phyloP scores from a whole-genome alignment of 345 rosid genomes.

The Camelina laxa region DNA sequence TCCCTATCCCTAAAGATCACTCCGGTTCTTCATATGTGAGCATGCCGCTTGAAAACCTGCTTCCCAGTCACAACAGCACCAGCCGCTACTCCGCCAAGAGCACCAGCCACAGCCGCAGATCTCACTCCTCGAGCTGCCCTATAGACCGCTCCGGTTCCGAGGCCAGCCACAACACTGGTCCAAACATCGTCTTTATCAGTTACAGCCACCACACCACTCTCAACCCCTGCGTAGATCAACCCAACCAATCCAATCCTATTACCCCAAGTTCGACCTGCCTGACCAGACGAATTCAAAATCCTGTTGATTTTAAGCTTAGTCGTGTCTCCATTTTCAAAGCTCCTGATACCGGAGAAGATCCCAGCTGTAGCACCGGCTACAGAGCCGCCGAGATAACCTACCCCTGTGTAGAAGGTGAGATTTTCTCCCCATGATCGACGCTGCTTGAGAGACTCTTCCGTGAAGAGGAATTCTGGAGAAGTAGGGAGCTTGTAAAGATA shows the following conservation, averaged over 20 bases:
- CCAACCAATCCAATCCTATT: slow-evolving; percentile 74
- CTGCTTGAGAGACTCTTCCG: slow-evolving; percentile 74
- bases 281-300: slow-evolving; percentile 75
- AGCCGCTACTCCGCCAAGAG: slow-evolving; percentile 80
- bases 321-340: slow-evolving; percentile 75
- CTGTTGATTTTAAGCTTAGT: slow-evolving; percentile 78
- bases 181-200: slow-evolving; percentile 83
- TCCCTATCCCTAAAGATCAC: slow-evolving; percentile 11
- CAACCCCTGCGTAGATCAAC: slow-evolving; percentile 73
- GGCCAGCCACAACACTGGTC: slow-evolving; percentile 88
- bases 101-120: slow-evolving; percentile 94
- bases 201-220: slow-evolving; percentile 66
- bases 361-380: slow-evolving; percentile 64
- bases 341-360: slow-evolving; percentile 52
- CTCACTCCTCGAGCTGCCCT: slow-evolving; percentile 87
- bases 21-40: slow-evolving; percentile 53
- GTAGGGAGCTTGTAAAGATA: slow-evolving; percentile 76
- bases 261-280: slow-evolving; percentile 75
- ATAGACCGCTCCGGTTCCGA: slow-evolving; percentile 79
- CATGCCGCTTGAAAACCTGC: slow-evolving; percentile 74
- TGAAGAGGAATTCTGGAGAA: slow-evolving; percentile 81
- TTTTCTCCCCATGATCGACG: slow-evolving; percentile 99
- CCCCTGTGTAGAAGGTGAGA: slow-evolving; percentile 86
- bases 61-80: slow-evolving; percentile 77
- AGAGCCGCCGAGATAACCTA: slow-evolving; percentile 71